Conservation (phyloP, 352 stramenopile genomes). For the Phytophthora vignae region DNA sequence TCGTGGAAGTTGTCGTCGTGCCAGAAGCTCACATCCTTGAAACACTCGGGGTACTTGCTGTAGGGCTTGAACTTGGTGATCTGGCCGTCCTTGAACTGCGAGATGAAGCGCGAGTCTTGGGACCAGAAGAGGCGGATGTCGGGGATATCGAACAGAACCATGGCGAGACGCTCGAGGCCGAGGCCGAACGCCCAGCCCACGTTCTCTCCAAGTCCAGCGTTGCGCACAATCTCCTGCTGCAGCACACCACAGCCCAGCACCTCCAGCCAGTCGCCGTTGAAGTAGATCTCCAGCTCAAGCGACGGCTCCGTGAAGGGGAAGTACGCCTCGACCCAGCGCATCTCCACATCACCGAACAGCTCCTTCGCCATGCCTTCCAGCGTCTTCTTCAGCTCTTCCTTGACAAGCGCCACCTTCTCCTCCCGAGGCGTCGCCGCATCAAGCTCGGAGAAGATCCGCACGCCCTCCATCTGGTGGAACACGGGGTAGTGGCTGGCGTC, state of each 20-base stretch:
- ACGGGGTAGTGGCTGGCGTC: conserved; percentile 99
- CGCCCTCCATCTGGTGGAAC: conserved; percentile 99
- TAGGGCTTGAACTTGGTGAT: conserved; percentile 98
- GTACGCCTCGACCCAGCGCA: conserved; percentile 98
- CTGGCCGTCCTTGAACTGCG: conserved; percentile 92
- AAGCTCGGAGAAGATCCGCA: conserved; percentile 94
- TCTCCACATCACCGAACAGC: conserved; percentile 94
- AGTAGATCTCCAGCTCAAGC: conserved; percentile 99
- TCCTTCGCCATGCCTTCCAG: conserved; percentile 95
- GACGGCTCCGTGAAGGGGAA: conserved; percentile 99
- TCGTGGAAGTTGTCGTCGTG: conserved; percentile 89
- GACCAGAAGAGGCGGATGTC: conserved; percentile 99
- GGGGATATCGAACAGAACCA: conserved; percentile 99
- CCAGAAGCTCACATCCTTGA: conserved; percentile 99
- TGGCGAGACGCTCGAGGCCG: conserved; percentile 98
- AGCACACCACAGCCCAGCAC: conserved; percentile 98
- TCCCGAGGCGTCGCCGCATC: conserved; percentile 61
- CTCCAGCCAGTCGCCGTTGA: conserved; percentile 98
- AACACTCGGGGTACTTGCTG: conserved; percentile 98
- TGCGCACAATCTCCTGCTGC: conserved; percentile 94
- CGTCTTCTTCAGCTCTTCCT: conserved; percentile 95
- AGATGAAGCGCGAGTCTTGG: conserved; percentile 94
- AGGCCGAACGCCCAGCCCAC: conserved; percentile 99
- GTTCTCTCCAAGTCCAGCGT: conserved; percentile 84
- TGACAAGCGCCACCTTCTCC: conserved; percentile 82